These are phyloP conservation scores for Talaromyces sp. DNA, from an alignment of 2,329 filamentous ascomycete species.

Conservation along the genomic window DNA sequence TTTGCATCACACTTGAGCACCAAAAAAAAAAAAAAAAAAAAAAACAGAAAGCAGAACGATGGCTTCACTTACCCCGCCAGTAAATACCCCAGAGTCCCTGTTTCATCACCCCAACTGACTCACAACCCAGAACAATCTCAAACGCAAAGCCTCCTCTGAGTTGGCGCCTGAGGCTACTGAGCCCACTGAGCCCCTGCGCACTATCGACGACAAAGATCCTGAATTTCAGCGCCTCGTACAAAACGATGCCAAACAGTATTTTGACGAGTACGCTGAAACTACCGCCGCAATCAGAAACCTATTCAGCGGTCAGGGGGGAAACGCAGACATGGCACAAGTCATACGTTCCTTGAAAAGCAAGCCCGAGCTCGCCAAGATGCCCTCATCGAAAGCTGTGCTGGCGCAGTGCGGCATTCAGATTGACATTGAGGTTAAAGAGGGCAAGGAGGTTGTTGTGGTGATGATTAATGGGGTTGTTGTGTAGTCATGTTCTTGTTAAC, in stretches of 20 bases:
- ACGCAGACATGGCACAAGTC: neutral
- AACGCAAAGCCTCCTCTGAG: conserved; percentile 8
- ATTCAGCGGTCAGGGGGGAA: neutral
- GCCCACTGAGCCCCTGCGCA: neutral
- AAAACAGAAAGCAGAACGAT: neutral
- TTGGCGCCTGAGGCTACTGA: neutral
- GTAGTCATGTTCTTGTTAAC: neutral
- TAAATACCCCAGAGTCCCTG: neutral
- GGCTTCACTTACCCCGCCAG: neutral
- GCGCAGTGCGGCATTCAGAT: conserved; percentile 5
- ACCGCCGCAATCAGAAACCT: conserved; percentile 1
- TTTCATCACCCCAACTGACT: too few species aligned
- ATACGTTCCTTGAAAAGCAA: neutral
- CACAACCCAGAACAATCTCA: neutral
- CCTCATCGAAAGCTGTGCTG: neutral
- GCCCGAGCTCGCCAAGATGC: conserved; percentile 4
- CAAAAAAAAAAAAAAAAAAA: too few species aligned
- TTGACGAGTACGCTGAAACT: conserved; percentile 4
- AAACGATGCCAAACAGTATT: neutral
- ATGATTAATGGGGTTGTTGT: neutral
- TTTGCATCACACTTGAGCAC: neutral
- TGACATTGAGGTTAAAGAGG: neutral
- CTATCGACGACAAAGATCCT: neutral
- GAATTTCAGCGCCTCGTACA: neutral
- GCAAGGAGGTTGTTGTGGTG: neutral